Base-by-base conservation (phyloP, 352 stramenopile species). In the Phytophthora hibernalis region DNA sequence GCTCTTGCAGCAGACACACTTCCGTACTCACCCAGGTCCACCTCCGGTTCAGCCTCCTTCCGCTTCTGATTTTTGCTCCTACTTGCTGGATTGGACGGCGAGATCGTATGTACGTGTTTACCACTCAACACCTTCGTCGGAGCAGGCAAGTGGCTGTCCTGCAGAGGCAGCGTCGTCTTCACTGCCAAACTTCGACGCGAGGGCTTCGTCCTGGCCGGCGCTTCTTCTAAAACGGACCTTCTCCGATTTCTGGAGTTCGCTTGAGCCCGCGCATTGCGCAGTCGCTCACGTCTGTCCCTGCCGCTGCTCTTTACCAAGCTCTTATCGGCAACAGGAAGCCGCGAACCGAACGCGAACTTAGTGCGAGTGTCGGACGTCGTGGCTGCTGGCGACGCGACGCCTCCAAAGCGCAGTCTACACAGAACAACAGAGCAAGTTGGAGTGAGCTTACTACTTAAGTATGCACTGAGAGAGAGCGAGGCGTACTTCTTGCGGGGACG, bases 311-410 rank as follows among this genome's bases (percentile, higher is more conserved):
- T 68, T 15, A 63, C 12, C n/a, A 51, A 40, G 48, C 49, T 64
- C 44, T 50, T 61, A 4, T 20, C 37, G 44, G 54, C 6, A 22
- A 49, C 43, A 48, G 64, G 54, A 64, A 77, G 49, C 12, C 69
- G 47, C 28, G 69, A 77, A 24, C 69, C 69, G 54, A 77, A 77
- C 18, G 69, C 69, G 35, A 74, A 77, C 54, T 43, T 77, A 31
- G 58, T 30, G 44, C 40, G 64, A 49, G 33, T 21, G 10, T 13
- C 54, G 8, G 47, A 7, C 26, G 20, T 54, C 20, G 56, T 18
- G 38, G 47, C 30, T 28, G 48, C 31, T 38, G 43, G 16, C 9
- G 54, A 65, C 16, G 30, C 26, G n/a, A 35, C 20, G 42, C 44
- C 37, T 53, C 52, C 68, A 7, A 65, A 9, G 37, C 59, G 64